Conservation (phyloP, 2,329 filamentous ascomycete genomes). For the Celoporthe dispersa region DNA sequence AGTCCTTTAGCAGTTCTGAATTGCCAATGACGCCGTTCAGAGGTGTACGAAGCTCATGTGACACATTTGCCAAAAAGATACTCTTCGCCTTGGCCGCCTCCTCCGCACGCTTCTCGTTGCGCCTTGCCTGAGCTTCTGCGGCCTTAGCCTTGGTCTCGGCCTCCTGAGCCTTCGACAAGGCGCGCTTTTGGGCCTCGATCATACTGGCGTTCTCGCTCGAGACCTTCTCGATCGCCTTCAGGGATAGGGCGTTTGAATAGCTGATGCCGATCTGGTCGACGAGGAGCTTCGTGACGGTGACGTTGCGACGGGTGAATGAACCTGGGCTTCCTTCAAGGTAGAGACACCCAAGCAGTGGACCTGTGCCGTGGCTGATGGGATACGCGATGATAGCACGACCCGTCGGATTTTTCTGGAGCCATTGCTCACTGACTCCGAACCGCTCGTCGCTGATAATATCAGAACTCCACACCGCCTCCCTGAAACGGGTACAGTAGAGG, state of each 20-base stretch:
- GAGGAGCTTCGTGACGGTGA: constrained; percentile 69
- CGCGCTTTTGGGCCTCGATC: constrained; percentile 76
- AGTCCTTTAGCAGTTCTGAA: constrained; percentile 80
- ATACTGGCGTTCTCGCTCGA: constrained; percentile 79
- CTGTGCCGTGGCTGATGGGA: constrained; percentile 74
- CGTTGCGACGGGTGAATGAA: constrained; percentile 73
- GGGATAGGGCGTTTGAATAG: constrained; percentile 69
- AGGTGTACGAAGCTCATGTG: constrained; percentile 79
- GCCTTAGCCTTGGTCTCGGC: constrained; percentile 77
- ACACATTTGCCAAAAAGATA: constrained; percentile 80
- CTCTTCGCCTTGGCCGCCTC: constrained; percentile 83
- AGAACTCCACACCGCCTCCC: constrained; percentile 74
- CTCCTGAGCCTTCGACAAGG: constrained; percentile 71
- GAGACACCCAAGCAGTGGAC: constrained; percentile 72
- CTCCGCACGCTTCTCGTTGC: constrained; percentile 80
- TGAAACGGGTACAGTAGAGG: constrained; percentile 76
- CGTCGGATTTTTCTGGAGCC: constrained; percentile 69
- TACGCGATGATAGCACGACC: constrained; percentile 74
- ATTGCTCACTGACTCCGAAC: constrained; percentile 72
- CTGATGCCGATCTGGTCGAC: constrained; percentile 80
- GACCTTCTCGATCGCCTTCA: constrained; percentile 76
- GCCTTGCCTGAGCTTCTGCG: constrained; percentile 76
- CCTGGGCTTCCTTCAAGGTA: constrained; percentile 77
- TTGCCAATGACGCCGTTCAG: constrained; percentile 90
- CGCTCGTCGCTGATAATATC: constrained; percentile 77